Base-by-base conservation (phyloP, 768 basidiomycete species). In the Leccinum obscurum region DNA sequence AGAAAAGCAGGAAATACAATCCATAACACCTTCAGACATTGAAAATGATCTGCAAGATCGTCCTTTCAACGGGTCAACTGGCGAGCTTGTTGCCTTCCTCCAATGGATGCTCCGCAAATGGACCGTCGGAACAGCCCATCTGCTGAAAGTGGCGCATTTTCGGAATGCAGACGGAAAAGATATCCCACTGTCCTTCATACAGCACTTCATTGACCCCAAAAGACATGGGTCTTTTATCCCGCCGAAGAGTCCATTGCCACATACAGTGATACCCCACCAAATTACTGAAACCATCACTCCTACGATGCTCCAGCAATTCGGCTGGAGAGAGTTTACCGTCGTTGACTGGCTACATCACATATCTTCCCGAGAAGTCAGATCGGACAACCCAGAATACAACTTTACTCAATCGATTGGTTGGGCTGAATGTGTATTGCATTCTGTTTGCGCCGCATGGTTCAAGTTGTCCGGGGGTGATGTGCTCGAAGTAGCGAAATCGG, bases 291-390 rank as follows among this genome's bases (percentile, higher is more conserved):
- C 80, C 13, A 80, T 94, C 62, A 68, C 80, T n/a, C 67, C 81
- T 0, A 78, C 79, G 4, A 75, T 78, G 14, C 77, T 94, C 3
- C 59, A 74, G 3, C 77, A 82, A 3, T 90, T 96, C 62, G 84
- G 84, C 1, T 95, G 93, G 89, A 76, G 77, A 14, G 92, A 95
- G 70, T 77, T 97, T 7, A 79, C 83, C 0, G 69, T 94, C 13
- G 67, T 80, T 3, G 84, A 90, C 13, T 97, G 94, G 91, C 64
- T 95, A 53, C 73, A 72, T 11, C 80, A 88, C 72, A 76, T 96
- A 46, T 77, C 83, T 22, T 77, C 77, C 37, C 74, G 82, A 2
- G 64, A 77, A 1, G 74, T 83, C 35, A 60, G 70, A 13, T 75
- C 76, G 13, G 65, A 72, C 3, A 68, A 78, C 24, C 65, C 72